Percentiles rank a stretch among this genome's conserved stretches.
These are phyloP conservation scores for Rhododendron henanense DNA, from an alignment of 148 eudicot genomes.

Conservation along the genomic window DNA sequence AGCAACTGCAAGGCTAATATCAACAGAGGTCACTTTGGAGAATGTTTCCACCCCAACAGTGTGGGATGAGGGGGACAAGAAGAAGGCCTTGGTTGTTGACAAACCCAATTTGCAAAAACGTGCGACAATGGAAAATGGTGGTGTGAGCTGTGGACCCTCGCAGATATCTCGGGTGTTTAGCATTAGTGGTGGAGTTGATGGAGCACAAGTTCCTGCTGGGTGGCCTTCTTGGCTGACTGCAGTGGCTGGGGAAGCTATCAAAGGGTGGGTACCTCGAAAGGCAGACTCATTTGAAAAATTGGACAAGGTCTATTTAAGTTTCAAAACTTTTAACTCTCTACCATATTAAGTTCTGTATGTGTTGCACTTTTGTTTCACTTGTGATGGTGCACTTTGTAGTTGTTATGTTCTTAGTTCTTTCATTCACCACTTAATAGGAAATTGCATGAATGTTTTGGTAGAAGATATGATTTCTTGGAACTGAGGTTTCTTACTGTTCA, in stretches of 20 bases:
- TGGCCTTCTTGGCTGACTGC: conserved; percentile 73
- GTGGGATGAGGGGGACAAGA: conserved; percentile 35
- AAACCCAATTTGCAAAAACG: conserved; percentile 25
- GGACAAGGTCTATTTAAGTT: conserved; percentile 45
- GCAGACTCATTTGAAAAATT: conserved; percentile 70
- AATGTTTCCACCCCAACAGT: conserved; percentile 23
- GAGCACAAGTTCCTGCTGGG: conserved; percentile 50
- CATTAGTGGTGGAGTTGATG: conserved; percentile 43
- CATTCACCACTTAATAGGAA: neutral
- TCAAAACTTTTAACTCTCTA: neutral
- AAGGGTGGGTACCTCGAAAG: conserved; percentile 62
- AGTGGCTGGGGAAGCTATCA: conserved; percentile 79
- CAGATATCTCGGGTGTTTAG: conserved; percentile 38
- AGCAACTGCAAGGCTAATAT: conserved; percentile 53
- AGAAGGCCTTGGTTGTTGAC: conserved; percentile 27
- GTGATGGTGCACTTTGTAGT: neutral
- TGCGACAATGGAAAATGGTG: conserved; percentile 14
- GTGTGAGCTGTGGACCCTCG: conserved; percentile 18
- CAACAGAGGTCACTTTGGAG: conserved; percentile 27
- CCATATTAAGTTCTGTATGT: neutral
- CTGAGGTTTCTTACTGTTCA: neutral
- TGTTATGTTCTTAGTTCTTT: neutral
- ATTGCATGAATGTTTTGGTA: neutral
- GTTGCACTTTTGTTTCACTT: neutral
- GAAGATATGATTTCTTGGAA: neutral